These are phyloP conservation scores for Vaccinium myrtillus DNA, from an alignment of 148 eudicot genomes.

Conservation along the genomic window DNA sequence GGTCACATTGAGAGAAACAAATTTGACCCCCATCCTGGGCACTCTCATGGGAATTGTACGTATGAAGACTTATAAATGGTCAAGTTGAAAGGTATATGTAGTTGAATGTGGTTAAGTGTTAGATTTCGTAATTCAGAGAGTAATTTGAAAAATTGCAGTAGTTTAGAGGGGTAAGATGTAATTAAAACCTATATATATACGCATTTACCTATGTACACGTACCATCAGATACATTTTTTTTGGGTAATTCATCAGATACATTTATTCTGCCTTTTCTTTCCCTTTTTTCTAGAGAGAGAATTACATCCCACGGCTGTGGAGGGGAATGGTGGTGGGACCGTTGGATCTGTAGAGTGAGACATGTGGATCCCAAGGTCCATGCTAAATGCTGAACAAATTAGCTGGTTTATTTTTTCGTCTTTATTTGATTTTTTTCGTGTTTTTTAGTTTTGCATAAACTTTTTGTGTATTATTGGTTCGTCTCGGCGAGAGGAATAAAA, in stretches of 20 bases:
- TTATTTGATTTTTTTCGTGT: too few relatives aligned
- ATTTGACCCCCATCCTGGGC: too few relatives aligned
- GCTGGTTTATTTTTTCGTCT: too few relatives aligned
- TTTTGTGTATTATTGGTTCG: too few relatives aligned
- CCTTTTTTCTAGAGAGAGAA: not conserved
- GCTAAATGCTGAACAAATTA: not conserved
- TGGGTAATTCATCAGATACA: not conserved
- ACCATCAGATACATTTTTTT: not conserved
- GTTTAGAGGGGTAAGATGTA: not conserved
- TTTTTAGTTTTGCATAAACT: too few relatives aligned
- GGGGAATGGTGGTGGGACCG: conserved; percentile 1
- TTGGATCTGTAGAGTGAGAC: conserved; percentile 5
- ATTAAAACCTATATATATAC: not conserved
- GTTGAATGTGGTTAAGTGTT: not conserved
- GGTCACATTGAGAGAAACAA: too few relatives aligned
- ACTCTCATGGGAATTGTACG: too few relatives aligned
- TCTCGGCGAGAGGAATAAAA: too few relatives aligned
- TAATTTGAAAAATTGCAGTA: not conserved
- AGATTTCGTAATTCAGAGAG: not conserved
- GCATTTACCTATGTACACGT: not conserved
- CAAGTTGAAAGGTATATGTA: too few relatives aligned
- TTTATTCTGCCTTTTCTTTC: not conserved
- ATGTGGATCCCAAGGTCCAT: not conserved
- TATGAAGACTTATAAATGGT: too few relatives aligned
- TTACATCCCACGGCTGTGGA: conserved; percentile 1